Evolutionary conservation across 371 early-diverging fungal species (phyloP), one percentile per base, ranked within the genome.

Genomic region (Amoeboaphelidium protococcarum): DNA sequence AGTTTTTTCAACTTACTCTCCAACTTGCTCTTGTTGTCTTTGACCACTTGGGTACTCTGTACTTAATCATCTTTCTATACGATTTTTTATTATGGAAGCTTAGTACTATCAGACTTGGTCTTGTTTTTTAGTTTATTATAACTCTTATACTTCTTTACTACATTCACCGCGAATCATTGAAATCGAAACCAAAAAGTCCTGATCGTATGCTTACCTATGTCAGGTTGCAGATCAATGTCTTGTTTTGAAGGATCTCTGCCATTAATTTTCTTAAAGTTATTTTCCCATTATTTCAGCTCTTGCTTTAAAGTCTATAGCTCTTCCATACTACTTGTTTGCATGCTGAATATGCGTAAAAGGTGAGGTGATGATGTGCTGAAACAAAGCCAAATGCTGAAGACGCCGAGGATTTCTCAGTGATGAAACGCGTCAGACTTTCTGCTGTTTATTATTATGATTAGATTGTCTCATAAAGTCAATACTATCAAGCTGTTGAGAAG

Each of bases 241-340:
- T 54, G 41, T 57, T 65, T 69, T 43, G 54, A 55, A n/a, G 70
- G 68, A 50, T 66, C 65, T 19, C 68, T n/a, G 1, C 65, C 68
- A 23, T 67, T 47, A 21, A 42, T 25, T 0, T 45, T 48, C 3
- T 54, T 44, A 51, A 69, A 69, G 2, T 44, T 20, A 25, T 55
- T 58, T 48, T 69, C 70, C 70, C 70, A 69, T n/a, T 59, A 62
- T 50, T 69, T 69, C 41, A 69, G 63, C 51, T 66, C 67, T 23
- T 52, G 46, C 50, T 63, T 63, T 37, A 67, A 41, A 37, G 48
- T 21, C 52, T 65, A 63, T 47, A 67, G 2, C 47, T 63, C 46
- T n/a, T n/a, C n/a, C n/a, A n/a, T n/a, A n/a, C n/a, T n/a, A 3
- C 47, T 10, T 31, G 37, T 10, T 31, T 10, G 10, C 37, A 31